Evolutionary conservation across 192 early-diverging fungal genomes (phyloP).

Genomic region (Spinellus fusiger): DNA sequence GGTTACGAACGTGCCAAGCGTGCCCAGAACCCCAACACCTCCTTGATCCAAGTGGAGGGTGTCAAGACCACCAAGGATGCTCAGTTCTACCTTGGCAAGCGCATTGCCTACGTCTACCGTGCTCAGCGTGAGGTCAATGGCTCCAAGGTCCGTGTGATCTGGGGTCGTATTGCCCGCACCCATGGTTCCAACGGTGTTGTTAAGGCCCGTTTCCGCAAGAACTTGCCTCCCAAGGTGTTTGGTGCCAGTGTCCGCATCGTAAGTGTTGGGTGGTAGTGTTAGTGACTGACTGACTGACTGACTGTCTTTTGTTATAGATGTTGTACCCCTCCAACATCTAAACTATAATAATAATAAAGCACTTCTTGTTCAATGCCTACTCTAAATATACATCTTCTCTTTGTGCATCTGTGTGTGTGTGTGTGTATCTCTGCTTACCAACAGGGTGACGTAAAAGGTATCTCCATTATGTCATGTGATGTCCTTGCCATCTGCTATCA

Average conservation of each 20-base stretch:
- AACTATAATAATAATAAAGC: conserved; percentile 1
- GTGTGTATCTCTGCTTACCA: too few species aligned
- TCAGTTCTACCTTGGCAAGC: conserved; percentile 97
- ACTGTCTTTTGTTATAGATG: conserved; percentile 57
- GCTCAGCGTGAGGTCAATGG: conserved; percentile 84
- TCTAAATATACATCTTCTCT: background rate
- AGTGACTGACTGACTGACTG: background rate
- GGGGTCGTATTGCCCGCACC: conserved; percentile 91
- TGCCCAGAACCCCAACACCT: conserved; percentile 84
- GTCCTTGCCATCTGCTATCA: too few species aligned
- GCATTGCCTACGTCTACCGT: conserved; percentile 96
- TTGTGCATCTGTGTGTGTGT: background rate
- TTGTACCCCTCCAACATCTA: conserved; percentile 82
- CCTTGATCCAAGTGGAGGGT: conserved; percentile 92
- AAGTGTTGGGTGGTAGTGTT: conserved; percentile 33
- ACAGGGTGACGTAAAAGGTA: too few species aligned
- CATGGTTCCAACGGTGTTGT: conserved; percentile 97
- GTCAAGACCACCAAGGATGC: conserved; percentile 86
- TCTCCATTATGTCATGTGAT: too few species aligned
- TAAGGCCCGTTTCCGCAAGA: conserved; percentile 94
- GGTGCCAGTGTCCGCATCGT: conserved; percentile 90
- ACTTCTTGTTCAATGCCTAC: too few species aligned
- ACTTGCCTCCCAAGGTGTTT: conserved; percentile 93
- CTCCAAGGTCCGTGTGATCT: conserved; percentile 93
- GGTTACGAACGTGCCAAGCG: conserved; percentile 93